Base-by-base conservation (phyloP, 202 grass and related monocot species). In the Elaeis oleifera region DNA sequence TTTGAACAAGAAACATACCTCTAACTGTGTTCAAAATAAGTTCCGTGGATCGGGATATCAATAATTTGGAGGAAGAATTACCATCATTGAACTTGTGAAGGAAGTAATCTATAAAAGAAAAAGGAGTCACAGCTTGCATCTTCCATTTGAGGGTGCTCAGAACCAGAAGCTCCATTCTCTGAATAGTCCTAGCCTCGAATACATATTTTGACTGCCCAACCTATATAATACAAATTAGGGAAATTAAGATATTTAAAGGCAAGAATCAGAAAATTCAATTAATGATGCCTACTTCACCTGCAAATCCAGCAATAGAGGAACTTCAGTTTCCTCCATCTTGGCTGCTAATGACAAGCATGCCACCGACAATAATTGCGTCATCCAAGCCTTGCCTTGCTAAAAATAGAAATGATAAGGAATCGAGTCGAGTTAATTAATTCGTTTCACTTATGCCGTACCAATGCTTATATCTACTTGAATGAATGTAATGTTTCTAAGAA, bases 261-360 rank as follows among this genome's bases (percentile, higher is more conserved):
- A 11, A 3, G 1, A 13, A 44, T 4, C 1, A 11, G 26, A 28
- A 17, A 60, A 60, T 18, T 29, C 15, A 27, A 39, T 31, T 16
- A 32, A 36, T 18, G 58, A 31, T 19, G 15, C 27, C 7, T 54
- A 13, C 25, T 71, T 68, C 81, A 96, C 90, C 84, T 90, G 90
- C 48, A 96, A 78, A 78, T 96, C 90, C 5, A 95, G 62, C 3
- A 82, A 83, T 13, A 68, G 64, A 66, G 85, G 63, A 23, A 28
- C 49, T 4, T 52, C 49, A 27, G 49, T 18, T 65, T 65, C 63
- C 63, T 65, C 63, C 63, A 65, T 65, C 49, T 65, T 65, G 14
- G 63, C 63, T 9, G 63, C 63, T 9, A 65, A 65, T 7, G 63
- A 65, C 15, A 65, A 18, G 63, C 63, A 65, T 4, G 49, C 63